Conservation (phyloP, 371 early-diverging fungal species). For the Sporodiniella umbellata region DNA sequence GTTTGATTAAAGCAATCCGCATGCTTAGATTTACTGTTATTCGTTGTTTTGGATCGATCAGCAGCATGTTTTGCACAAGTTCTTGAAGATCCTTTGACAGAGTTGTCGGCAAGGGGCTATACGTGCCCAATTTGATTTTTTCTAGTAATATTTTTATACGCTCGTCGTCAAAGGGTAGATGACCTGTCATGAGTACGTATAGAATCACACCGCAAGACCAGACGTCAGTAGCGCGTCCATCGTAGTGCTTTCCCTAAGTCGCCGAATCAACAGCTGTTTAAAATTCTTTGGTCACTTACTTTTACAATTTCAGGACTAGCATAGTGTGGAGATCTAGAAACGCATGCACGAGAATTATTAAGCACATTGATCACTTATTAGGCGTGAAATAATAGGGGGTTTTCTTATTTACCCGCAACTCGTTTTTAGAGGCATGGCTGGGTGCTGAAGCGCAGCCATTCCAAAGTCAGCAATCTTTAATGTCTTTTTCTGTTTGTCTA, state of each 20-base stretch:
- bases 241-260: conserved; percentile 56
- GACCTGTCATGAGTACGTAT: conserved; percentile 85
- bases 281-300: conserved; percentile 10
- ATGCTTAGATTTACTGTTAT: conserved; percentile 39
- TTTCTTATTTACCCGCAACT: conserved; percentile 64
- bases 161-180: conserved; percentile 92
- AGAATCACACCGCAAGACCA: conserved; percentile 94
- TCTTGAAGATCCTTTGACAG: conserved; percentile 63
- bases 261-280: background rate
- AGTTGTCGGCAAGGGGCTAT: conserved; percentile 53
- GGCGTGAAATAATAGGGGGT: no score
- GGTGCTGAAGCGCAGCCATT: conserved; percentile 71
- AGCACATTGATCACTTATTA: no score
- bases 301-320: conserved; percentile 36
- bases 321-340: conserved; percentile 32
- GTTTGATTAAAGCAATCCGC: background rate
- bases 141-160: conserved; percentile 69
- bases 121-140: conserved; percentile 61
- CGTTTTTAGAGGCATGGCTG: conserved; percentile 61
- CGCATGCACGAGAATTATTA: no score
- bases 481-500: conserved; percentile 61
- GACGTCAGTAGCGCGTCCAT: conserved; percentile 84
- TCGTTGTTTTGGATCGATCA: conserved; percentile 51
- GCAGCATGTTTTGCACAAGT: conserved; percentile 50
- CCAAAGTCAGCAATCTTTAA: conserved; percentile 86